A percentile compares a stretch with the other conserved stretches of the same genome.
phyloP scores from a whole-genome alignment of 495 filamentous ascomycete species.

The Hypoxylon cercidicola region DNA sequence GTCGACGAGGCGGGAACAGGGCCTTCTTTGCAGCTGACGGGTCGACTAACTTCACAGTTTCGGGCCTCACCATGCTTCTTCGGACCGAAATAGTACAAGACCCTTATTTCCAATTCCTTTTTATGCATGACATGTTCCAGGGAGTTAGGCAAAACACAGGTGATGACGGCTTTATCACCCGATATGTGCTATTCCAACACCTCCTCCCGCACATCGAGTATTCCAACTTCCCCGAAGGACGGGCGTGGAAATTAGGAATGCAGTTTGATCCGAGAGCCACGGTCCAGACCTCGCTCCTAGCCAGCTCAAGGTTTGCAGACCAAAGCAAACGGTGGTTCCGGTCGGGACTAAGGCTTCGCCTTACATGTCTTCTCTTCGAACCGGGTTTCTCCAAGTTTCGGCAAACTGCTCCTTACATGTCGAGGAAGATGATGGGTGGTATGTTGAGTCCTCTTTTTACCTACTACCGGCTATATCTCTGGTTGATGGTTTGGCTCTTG shows the following conservation, averaged over 20 bases:
- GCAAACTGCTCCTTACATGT: constrained; percentile 25
- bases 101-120: constrained; percentile 32
- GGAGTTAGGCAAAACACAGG: constrained; percentile 28
- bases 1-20: constrained; percentile 20
- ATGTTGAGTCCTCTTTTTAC: constrained; percentile 20
- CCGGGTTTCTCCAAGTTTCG: constrained; percentile 21
- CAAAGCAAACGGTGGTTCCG: constrained; percentile 40
- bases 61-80: constrained; percentile 39
- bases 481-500: constrained; percentile 31
- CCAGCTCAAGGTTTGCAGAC: constrained; percentile 6
- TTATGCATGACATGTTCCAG: constrained; percentile 25
- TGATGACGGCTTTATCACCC: constrained; percentile 39
- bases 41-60: constrained; percentile 41
- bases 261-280: constrained; percentile 32
- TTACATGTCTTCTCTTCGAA: constrained; percentile 35
- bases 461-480: constrained; percentile 14
- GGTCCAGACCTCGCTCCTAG: constrained; percentile 27
- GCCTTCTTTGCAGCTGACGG: constrained; percentile 30
- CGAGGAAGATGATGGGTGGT: constrained; percentile 36
- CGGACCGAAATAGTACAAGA: constrained; percentile 27
- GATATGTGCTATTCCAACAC: constrained; percentile 41
- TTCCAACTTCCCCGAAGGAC: background rate
- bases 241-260: constrained; percentile 37
- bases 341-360: constrained; percentile 27
- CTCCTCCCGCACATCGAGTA: background rate